Conservation (phyloP, 2,329 filamentous ascomycete genomes). For the Sclerotinia subarctica region DNA sequence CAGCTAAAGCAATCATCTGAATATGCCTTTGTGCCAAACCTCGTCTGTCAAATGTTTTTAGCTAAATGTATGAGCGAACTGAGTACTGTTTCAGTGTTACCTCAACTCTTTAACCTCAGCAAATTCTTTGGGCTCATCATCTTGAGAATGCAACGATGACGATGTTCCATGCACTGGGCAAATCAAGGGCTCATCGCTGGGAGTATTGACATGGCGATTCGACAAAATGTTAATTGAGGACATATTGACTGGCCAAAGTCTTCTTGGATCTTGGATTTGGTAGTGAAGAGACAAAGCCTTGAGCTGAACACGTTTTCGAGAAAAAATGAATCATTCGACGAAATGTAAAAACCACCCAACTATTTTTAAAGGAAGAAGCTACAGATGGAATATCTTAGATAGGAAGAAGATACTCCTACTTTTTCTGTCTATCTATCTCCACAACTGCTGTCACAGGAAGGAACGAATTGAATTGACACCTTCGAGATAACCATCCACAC, state of each 20-base stretch:
- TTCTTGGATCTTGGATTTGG: not conserved
- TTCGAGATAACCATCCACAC: not conserved
- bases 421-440: not conserved
- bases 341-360: too few relatives aligned
- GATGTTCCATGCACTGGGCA: not conserved
- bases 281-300: not conserved
- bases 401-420: not conserved
- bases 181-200: constrained; percentile 10
- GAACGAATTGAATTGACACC: not conserved
- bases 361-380: not conserved
- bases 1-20: constrained; percentile 45
- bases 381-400: not conserved
- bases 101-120: constrained; percentile 18
- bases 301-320: not conserved
- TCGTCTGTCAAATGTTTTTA: constrained; percentile 11
- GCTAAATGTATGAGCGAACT: not conserved
- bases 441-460: not conserved
- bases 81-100: not conserved
- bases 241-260: not conserved
- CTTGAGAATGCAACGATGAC: not conserved
- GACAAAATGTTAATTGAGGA: not conserved
- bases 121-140: constrained; percentile 8
- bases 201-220: not conserved
- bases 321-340: not conserved
- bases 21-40: constrained; percentile 43